phyloP scores from a whole-genome alignment of 1,284 basidiomycete genomes.

The Cystobasidium slooffiae region DNA sequence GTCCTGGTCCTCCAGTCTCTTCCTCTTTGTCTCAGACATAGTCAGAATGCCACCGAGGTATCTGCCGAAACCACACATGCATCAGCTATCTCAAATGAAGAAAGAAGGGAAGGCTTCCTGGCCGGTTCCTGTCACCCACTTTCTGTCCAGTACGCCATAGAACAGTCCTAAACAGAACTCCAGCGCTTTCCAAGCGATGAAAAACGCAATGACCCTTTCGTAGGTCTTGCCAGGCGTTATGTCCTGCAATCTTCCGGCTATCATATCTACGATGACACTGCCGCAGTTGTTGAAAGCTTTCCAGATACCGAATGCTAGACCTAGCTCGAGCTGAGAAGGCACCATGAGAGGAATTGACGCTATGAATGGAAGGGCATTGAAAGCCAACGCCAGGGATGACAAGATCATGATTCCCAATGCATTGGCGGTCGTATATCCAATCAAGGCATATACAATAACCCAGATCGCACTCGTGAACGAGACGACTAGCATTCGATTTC shows the following conservation, averaged over 20 bases:
- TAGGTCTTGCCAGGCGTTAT: slow-evolving; percentile 53
- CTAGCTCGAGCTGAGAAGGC: slow-evolving; percentile 57
- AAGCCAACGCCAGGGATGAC: slow-evolving; percentile 44
- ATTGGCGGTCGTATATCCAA: slow-evolving; percentile 58
- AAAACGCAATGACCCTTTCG: slow-evolving; percentile 57
- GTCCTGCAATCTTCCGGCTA: slow-evolving; percentile 59
- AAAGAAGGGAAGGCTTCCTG: too few relatives aligned
- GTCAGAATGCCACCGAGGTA: slow-evolving; percentile 56
- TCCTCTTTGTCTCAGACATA: slow-evolving; percentile 52
- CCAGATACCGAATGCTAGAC: slow-evolving; percentile 60
- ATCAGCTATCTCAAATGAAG: neutral
- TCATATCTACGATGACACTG: slow-evolving; percentile 57
- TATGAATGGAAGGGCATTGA: slow-evolving; percentile 58
- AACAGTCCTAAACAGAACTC: slow-evolving; percentile 56
- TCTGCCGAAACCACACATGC: slow-evolving; percentile 47
- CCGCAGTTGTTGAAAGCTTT: slow-evolving; percentile 57
- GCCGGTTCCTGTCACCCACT: slow-evolving; percentile 17
- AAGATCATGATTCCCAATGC: slow-evolving; percentile 53
- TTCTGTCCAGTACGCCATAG: slow-evolving; percentile 47
- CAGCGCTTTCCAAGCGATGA: slow-evolving; percentile 59
- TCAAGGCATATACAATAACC: slow-evolving; percentile 58
- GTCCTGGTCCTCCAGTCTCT: slow-evolving; percentile 51
- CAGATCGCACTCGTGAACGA: slow-evolving; percentile 56
- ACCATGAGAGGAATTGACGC: slow-evolving; percentile 59
- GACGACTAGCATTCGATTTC: slow-evolving; percentile 52